Evolutionary conservation across 2,329 filamentous ascomycete species (phyloP).

Genomic region (Calonectria hongkongensis): DNA sequence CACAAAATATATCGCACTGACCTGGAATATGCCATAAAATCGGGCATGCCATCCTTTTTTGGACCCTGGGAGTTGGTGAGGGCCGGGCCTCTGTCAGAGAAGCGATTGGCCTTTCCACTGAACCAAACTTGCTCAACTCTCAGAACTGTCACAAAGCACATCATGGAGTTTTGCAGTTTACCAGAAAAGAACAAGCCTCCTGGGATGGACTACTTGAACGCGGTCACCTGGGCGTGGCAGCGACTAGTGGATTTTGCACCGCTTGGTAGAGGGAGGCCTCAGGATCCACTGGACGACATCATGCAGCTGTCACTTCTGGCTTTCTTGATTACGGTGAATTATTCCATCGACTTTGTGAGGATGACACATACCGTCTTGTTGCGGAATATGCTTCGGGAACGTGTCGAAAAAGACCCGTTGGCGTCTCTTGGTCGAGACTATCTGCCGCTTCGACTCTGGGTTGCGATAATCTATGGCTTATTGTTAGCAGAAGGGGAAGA

Average conservation of each 20-base stretch:
- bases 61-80: constrained; percentile 33
- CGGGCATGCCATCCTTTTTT: constrained; percentile 40
- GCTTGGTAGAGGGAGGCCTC: constrained; percentile 29
- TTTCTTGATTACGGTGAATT: constrained; percentile 41
- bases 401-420: background rate
- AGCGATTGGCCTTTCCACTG: constrained; percentile 26
- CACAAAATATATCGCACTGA: constrained; percentile 49
- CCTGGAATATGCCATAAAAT: constrained; percentile 34
- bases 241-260: constrained; percentile 43
- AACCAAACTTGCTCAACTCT: constrained; percentile 35
- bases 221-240: constrained; percentile 44
- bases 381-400: constrained; percentile 33
- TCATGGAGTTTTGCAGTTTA: constrained; percentile 36
- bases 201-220: constrained; percentile 43
- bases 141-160: constrained; percentile 27
- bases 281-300: constrained; percentile 38
- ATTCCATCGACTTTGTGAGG: constrained; percentile 31
- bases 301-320: constrained; percentile 41
- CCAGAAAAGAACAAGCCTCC: constrained; percentile 35
- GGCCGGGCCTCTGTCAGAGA: constrained; percentile 2
- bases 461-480: constrained; percentile 42
- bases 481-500: constrained; percentile 2
- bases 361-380: constrained; percentile 31
- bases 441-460: constrained; percentile 41
- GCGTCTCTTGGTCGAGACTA: constrained; percentile 34